Base-by-base conservation (phyloP, 2,329 filamentous ascomycete species). In the Neobulgaria alba region DNA sequence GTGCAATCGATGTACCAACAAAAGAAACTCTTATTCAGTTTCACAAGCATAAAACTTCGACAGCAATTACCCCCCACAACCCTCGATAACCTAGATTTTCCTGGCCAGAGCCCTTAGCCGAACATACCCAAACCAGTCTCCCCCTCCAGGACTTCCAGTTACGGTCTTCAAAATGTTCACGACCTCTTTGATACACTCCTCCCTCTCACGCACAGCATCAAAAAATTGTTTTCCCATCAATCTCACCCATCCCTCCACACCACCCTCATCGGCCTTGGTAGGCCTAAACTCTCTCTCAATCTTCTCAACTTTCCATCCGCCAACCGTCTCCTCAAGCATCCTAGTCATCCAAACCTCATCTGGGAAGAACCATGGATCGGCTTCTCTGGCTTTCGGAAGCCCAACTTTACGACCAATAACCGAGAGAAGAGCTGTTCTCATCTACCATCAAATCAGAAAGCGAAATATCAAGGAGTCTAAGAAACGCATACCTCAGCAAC, bases 351-450 rank as follows among this genome's bases (percentile, higher is more conserved):
- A 82, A 0, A 49, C 57, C 53, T 79, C 76, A 47, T 79, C 77
- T 0, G 81, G 78, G 57, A 85, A 86, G 60, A 82, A 85, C 82
- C 82, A 86, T 3, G 82, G 81, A 46, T 72, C 71, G 0, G 63
- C 66, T 10, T 66, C 67, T 15, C 64, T 46, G 0, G 73, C 73
- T 8, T 62, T 60, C n/a, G 63, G 53, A 2, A 79, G 49, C 0
- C 73, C 64, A 0, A 77, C 56, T 1, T 74, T 70, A 1, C 70
- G 66, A 2, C 63, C 59, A 1, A 82, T 63, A 2, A 71, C 71
- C 12, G 67, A 63, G 3, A 79, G 61, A 5, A 83, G 62, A 2
- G 75, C 75, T 0, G 73, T 65, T 19, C 74, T 68, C 50, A 82
- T 71, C 41, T 42, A 33, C 7, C 2, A 15, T 5, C 3, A 17